Conservation (phyloP, 768 basidiomycete species). For the Hypholoma sublateritium region DNA sequence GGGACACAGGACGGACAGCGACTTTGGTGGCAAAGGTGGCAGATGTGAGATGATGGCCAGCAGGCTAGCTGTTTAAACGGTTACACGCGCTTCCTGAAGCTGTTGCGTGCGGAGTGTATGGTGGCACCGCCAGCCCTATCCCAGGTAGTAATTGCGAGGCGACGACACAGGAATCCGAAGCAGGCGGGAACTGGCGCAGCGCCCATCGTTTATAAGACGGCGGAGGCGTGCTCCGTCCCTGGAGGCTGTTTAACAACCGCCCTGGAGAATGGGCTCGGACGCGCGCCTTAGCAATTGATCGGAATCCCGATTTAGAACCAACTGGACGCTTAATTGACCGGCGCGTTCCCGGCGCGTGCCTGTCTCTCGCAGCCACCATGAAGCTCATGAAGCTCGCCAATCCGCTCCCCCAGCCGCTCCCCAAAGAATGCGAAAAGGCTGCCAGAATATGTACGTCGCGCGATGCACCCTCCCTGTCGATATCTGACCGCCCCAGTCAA, state of each 20-base stretch:
- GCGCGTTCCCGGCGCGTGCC: not conserved
- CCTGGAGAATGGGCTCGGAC: too few species aligned
- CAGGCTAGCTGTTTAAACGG: not conserved
- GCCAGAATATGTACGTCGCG: slow-evolving; percentile 72
- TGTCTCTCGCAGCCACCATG: slow-evolving; percentile 6
- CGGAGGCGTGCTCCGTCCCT: not conserved
- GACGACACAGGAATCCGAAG: not conserved
- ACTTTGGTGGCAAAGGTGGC: not conserved
- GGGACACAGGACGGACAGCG: not conserved
- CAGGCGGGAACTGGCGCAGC: too few species aligned
- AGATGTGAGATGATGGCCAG: not conserved
- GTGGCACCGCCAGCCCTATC: not conserved
- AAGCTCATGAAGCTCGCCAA: slow-evolving; percentile 45
- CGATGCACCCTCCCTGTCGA: slow-evolving; percentile 2
- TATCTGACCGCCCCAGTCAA: slow-evolving; percentile 48
- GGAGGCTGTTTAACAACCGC: too few species aligned
- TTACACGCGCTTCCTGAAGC: not conserved
- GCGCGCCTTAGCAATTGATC: too few species aligned
- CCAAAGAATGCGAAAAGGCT: slow-evolving; percentile 86
- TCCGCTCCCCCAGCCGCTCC: slow-evolving; percentile 57
- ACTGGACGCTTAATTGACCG: not conserved
- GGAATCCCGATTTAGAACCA: not conserved
- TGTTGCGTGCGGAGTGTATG: not conserved
- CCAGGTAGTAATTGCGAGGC: too few species aligned
- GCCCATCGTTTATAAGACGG: not conserved